phyloP scores from a whole-genome alignment of 2,329 filamentous ascomycete species.

The Dactylella cylindrospora region DNA sequence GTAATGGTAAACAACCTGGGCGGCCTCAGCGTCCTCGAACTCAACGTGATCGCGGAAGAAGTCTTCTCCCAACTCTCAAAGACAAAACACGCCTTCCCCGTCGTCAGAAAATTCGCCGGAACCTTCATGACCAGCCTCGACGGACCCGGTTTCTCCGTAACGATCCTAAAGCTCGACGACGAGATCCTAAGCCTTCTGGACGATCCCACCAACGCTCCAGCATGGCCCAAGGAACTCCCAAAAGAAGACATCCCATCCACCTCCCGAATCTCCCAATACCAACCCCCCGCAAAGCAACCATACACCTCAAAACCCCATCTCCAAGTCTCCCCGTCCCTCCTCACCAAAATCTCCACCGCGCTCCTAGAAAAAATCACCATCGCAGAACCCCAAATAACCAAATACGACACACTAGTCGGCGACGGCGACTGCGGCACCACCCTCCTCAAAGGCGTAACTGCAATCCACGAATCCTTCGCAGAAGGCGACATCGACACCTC shows the following conservation, averaged over 20 bases:
- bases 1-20: constrained; percentile 75
- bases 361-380: constrained; percentile 63
- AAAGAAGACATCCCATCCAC: neutral
- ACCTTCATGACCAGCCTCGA: constrained; percentile 80
- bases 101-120: constrained; percentile 65
- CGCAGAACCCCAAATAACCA: constrained; percentile 70
- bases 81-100: constrained; percentile 62
- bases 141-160: constrained; percentile 73
- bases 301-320: constrained; percentile 7
- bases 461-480: constrained; percentile 52
- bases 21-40: constrained; percentile 70
- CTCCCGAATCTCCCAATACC: constrained; percentile 19
- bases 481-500: constrained; percentile 60
- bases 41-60: constrained; percentile 71
- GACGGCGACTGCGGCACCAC: constrained; percentile 52
- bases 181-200: constrained; percentile 71
- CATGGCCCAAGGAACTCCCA: constrained; percentile 61
- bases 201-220: constrained; percentile 67
- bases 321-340: neutral
- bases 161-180: constrained; percentile 65
- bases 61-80: constrained; percentile 64
- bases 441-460: constrained; percentile 56
- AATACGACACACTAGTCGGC: constrained; percentile 60
- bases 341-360: constrained; percentile 3
- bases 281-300: constrained; percentile 3